Evolutionary conservation across 441 rosid species (phyloP).

Genomic region (Populus hybrid): DNA sequence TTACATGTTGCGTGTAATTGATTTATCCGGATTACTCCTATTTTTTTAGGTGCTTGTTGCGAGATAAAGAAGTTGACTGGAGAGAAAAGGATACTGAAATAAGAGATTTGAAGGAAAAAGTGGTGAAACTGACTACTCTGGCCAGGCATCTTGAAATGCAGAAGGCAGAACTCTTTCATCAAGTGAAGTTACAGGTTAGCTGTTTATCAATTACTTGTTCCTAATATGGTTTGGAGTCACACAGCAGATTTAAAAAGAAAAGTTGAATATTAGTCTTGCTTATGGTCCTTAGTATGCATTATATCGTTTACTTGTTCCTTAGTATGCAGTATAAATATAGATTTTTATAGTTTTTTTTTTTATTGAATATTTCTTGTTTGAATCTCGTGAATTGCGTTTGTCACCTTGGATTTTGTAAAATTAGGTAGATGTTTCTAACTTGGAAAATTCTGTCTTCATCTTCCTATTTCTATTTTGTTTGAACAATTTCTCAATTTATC

Average conservation of each 20-base stretch:
- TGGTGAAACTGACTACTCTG: slow-evolving; percentile 56
- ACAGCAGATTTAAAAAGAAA: not conserved
- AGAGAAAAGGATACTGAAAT: slow-evolving; percentile 73
- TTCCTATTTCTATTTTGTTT: not conserved
- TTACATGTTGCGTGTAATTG: not conserved
- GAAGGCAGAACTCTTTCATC: slow-evolving; percentile 65
- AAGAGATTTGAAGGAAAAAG: slow-evolving; percentile 72
- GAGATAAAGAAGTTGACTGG: slow-evolving; percentile 79
- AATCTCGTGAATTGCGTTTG: too few species aligned
- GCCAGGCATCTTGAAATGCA: slow-evolving; percentile 65
- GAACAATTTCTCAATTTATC: not conserved
- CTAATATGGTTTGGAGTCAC: not conserved
- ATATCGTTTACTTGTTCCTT: too few species aligned
- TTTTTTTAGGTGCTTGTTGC: slow-evolving; percentile 59
- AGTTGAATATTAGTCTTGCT: not conserved
- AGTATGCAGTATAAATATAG: too few species aligned
- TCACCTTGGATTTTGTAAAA: not conserved
- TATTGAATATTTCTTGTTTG: too few species aligned
- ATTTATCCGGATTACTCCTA: slow-evolving; percentile 3
- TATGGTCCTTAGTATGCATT: not conserved
- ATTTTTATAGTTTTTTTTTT: too few species aligned
- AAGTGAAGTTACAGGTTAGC: slow-evolving; percentile 68
- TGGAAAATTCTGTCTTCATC: not conserved
- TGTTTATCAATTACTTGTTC: not conserved
- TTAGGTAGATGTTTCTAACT: too few species aligned